These are phyloP conservation scores for Gyrodon lividus DNA, from an alignment of 768 basidiomycete genomes.

Conservation along the genomic window DNA sequence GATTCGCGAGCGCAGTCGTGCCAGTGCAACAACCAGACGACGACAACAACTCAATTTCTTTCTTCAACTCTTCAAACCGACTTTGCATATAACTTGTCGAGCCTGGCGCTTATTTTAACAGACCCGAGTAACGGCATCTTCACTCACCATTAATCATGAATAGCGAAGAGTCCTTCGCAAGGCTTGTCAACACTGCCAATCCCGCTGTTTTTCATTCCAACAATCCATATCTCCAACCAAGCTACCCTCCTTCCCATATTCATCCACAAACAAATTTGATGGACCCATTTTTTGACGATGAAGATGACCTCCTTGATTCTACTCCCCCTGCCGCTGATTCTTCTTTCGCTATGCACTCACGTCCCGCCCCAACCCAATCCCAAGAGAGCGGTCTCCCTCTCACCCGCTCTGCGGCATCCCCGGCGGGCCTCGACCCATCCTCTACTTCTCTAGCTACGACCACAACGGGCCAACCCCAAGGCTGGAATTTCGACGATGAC, in stretches of 20 bases:
- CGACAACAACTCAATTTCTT: no score
- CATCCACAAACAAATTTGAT: constrained; percentile 45
- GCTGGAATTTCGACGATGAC: constrained; percentile 76
- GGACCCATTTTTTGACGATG: constrained; percentile 76
- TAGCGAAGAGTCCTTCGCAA: constrained; percentile 29
- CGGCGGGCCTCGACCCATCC: constrained; percentile 55
- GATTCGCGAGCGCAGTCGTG: no score
- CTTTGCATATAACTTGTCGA: no score
- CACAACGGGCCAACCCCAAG: constrained; percentile 53
- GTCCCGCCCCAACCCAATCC: constrained; percentile 37
- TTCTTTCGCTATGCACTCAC: constrained; percentile 44
- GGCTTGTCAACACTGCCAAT: constrained; percentile 26
- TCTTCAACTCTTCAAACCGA: no score
- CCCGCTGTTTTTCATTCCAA: constrained; percentile 17
- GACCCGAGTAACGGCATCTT: background rate
- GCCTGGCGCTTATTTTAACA: constrained; percentile 34
- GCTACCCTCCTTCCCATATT: constrained; percentile 51
- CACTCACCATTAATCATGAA: constrained; percentile 32
- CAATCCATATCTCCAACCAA: constrained; percentile 18
- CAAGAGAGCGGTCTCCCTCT: constrained; percentile 57
- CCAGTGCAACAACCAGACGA: no score
- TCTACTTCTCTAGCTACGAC: constrained; percentile 36
- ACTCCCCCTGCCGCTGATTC: constrained; percentile 48
- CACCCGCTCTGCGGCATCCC: constrained; percentile 55
- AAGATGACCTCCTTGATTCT: constrained; percentile 48